Evolutionary conservation across 441 rosid genomes (phyloP).

Genomic region (Adansonia gregorii): DNA sequence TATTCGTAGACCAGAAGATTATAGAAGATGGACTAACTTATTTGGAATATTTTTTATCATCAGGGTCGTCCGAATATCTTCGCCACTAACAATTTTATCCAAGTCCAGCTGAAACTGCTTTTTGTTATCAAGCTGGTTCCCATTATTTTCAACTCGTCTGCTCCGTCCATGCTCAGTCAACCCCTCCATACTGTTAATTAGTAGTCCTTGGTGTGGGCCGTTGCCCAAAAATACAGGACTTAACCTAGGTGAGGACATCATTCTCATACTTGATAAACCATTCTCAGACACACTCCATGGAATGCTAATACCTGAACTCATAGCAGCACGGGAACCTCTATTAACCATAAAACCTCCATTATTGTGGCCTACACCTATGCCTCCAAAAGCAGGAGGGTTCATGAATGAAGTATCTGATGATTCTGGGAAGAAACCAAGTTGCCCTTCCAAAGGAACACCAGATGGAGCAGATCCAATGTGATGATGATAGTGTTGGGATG

Average conservation of each 20-base stretch:
- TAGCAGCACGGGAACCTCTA: constrained; percentile 55
- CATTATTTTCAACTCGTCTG: constrained; percentile 69
- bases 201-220: constrained; percentile 60
- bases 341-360: constrained; percentile 71
- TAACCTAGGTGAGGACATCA: constrained; percentile 80
- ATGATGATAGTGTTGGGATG: constrained; percentile 59
- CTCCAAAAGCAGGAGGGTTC: constrained; percentile 55
- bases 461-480: constrained; percentile 99
- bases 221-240: constrained; percentile 65
- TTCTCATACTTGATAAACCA: constrained; percentile 68
- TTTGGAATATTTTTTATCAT: constrained; percentile 99
- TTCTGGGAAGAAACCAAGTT: constrained; percentile 76
- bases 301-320: constrained; percentile 48
- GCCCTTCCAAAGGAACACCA: constrained; percentile 79
- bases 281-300: constrained; percentile 68
- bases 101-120: constrained; percentile 92
- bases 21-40: constrained; percentile 58
- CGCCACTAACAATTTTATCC: constrained; percentile 80
- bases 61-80: constrained; percentile 87
- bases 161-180: constrained; percentile 68
- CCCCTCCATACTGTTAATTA: constrained; percentile 59
- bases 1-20: constrained; percentile 2
- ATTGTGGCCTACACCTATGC: constrained; percentile 59
- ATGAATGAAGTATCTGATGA: constrained; percentile 70
- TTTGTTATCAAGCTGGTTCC: constrained; percentile 74